A percentile compares a stretch with the other conserved stretches of the same genome.
phyloP scores from a whole-genome alignment of 2,329 filamentous ascomycete genomes.

The Madurella mycetomatis region DNA sequence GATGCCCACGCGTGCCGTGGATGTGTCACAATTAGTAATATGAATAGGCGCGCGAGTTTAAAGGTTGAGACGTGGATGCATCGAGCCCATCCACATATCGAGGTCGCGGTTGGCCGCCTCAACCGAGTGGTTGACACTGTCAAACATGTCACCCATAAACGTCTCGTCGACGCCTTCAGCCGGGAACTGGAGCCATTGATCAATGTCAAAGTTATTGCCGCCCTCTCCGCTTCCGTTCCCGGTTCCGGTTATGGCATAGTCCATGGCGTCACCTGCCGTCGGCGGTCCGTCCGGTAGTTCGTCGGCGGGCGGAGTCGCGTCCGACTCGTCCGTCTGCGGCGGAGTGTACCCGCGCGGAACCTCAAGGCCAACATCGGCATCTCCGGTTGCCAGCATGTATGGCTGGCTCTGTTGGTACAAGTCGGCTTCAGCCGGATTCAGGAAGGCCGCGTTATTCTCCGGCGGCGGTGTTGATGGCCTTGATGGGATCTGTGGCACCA shows the following conservation, averaged over 20 bases:
- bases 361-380: constrained; percentile 23
- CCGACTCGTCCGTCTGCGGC: constrained; percentile 37
- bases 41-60: too few relatives aligned
- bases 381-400: constrained; percentile 33
- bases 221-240: constrained; percentile 35
- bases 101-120: neutral
- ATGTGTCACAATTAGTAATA: neutral
- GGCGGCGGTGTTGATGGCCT: constrained; percentile 49
- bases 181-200: constrained; percentile 57
- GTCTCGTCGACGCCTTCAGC: constrained; percentile 43
- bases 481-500: constrained; percentile 10
- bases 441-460: constrained; percentile 39
- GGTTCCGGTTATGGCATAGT: constrained; percentile 20
- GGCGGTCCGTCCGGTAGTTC: constrained; percentile 41
- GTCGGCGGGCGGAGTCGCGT: constrained; percentile 34
- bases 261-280: neutral
- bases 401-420: constrained; percentile 17
- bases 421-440: constrained; percentile 17
- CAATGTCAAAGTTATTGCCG: constrained; percentile 47
- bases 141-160: constrained; percentile 29
- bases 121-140: neutral
- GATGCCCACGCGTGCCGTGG: too few relatives aligned
- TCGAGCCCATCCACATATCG: neutral
- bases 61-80: neutral
- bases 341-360: constrained; percentile 38